phyloP scores from a whole-genome alignment of 192 early-diverging fungal genomes.

The Rhizophagus clarus region DNA sequence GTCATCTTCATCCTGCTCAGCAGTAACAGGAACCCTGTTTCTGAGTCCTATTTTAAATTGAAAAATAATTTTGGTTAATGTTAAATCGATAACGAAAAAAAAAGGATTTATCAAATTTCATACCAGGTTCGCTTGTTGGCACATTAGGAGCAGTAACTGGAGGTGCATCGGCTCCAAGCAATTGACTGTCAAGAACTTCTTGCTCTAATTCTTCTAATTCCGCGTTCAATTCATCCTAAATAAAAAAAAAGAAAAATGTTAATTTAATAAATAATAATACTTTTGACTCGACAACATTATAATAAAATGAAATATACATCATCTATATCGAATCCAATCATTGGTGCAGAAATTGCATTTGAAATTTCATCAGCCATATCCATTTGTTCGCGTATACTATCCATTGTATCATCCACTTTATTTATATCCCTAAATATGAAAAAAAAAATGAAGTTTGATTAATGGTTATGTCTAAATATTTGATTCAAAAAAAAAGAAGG shows the following conservation, averaged over 20 bases:
- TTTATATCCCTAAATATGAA: slow-evolving; percentile 75
- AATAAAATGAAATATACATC: slow-evolving; percentile 55
- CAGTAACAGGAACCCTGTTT: slow-evolving; percentile 35
- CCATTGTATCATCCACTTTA: slow-evolving; percentile 95
- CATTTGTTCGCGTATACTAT: slow-evolving; percentile 98
- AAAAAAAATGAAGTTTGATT: neutral
- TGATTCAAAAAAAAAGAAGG: too few species aligned
- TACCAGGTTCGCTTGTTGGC: slow-evolving; percentile 69
- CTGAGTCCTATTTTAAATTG: slow-evolving; percentile 39
- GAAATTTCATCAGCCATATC: slow-evolving; percentile 93
- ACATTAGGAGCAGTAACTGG: slow-evolving; percentile 62
- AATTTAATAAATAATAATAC: neutral
- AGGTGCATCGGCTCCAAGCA: slow-evolving; percentile 72
- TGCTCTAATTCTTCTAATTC: slow-evolving; percentile 95
- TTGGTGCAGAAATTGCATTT: slow-evolving; percentile 89
- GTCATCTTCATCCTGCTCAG: slow-evolving; percentile 77
- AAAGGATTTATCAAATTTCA: neutral
- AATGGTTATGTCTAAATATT: neutral
- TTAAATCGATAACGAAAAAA: neutral
- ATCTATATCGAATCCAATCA: slow-evolving; percentile 90
- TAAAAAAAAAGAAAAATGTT: neutral
- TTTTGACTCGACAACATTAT: neutral
- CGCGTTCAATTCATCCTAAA: slow-evolving; percentile 77
- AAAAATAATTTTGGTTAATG: neutral
- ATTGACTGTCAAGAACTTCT: slow-evolving; percentile 84